Evolutionary conservation across 2,329 filamentous ascomycete species (phyloP), one percentile per base, ranked within the genome.

Genomic region (Cladobotryum protrusum): DNA sequence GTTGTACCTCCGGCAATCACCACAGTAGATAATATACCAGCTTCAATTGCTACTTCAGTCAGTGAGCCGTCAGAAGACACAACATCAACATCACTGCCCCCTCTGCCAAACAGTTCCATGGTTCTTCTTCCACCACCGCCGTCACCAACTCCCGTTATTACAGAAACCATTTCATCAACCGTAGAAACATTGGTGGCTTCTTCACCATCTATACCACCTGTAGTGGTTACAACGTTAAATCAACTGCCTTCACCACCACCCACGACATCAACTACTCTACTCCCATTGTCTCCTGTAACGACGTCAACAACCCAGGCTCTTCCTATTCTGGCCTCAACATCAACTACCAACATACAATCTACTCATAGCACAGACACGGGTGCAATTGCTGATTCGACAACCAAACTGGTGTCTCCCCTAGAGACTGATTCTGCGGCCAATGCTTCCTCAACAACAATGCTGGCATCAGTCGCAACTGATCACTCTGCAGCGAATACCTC

Each of bases 21-120:
- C 11, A 29, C 24, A 9, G 11, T 29, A 29, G 24, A 6, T 9
- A 29, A 29, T 9, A 29, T 29, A 29, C 43, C 43, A 7, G 29
- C 34, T 44, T 20, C 17, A 12, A 48, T 41, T 19, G 48, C 43
- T 19, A 11, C 43, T 50, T 37, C 48, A 11, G 11, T 29, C 24
- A 29, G 11, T 9, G 24, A 29, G 11, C 24, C 39, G 14, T 13
- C 46, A 20, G 42, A 37, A 3, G 32, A 41, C 5, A 20, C 41
- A 11, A 14, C 37, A 2, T 41, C 40, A 6, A n/a, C 40, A 14
- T 33, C 47, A 5, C 19, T 33, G 43, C 24, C 46, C 4, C 18
- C 43, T 19, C 40, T 34, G 18, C 32, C 40, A 13, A 19, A 32
- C 19, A 17, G 17, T 5, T 41, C 37, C 5, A 12, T 33, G 24